Conservation (phyloP, 2,329 filamentous ascomycete species). For the Fusarium clavum region DNA sequence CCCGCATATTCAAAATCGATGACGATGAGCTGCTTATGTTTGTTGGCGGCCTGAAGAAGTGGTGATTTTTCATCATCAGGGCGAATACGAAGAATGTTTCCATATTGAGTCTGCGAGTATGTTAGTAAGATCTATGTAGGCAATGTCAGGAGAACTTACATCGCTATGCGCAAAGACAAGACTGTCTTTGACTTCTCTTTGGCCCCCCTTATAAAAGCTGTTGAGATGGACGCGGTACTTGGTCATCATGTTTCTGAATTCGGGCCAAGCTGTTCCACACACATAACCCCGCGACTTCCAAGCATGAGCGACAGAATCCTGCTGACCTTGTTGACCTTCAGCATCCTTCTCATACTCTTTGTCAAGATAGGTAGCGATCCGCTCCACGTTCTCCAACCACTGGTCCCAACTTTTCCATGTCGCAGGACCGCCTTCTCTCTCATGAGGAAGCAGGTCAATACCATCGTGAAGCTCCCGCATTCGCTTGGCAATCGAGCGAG, state of each 20-base stretch:
- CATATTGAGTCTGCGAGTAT: constrained; percentile 85
- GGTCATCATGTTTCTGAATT: constrained; percentile 79
- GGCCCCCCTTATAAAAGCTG: constrained; percentile 72
- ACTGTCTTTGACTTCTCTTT: constrained; percentile 73
- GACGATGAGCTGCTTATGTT: constrained; percentile 95
- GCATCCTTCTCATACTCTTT: constrained; percentile 65
- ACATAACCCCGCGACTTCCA: constrained; percentile 81
- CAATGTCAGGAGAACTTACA: constrained; percentile 63
- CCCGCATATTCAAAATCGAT: constrained; percentile 99
- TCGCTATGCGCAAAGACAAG: constrained; percentile 98
- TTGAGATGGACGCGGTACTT: constrained; percentile 83
- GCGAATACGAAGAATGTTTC: constrained; percentile 86
- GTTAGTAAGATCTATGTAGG: constrained; percentile 14
- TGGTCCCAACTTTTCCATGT: constrained; percentile 96
- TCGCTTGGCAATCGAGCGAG: constrained; percentile 93
- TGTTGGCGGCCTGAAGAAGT: constrained; percentile 86
- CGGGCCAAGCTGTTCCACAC: constrained; percentile 84
- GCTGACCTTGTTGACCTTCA: constrained; percentile 29
- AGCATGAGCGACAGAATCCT: constrained; percentile 52
- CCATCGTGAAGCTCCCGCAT: constrained; percentile 97
- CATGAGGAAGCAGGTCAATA: constrained; percentile 83
- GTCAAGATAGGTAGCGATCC: constrained; percentile 68
- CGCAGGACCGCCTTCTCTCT: constrained; percentile 81
- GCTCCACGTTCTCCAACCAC: constrained; percentile 78
- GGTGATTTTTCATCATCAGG: constrained; percentile 82